A percentile compares a stretch with the other conserved stretches of the same genome.
These are phyloP conservation scores for Diaporthe batatas DNA, from an alignment of 2,329 filamentous ascomycete genomes.

Conservation along the genomic window DNA sequence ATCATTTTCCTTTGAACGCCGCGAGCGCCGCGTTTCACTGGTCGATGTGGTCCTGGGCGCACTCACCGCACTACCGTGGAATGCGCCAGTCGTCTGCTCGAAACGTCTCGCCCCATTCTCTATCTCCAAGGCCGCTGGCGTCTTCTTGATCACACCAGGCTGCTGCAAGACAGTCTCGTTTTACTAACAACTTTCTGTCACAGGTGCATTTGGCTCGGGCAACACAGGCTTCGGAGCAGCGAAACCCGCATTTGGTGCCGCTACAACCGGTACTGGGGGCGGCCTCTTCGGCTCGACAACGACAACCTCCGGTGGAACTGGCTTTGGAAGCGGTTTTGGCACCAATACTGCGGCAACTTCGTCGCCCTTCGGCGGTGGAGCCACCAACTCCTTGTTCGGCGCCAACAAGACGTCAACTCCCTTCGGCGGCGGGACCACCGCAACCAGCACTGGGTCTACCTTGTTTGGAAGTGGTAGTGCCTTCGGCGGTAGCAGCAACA, in stretches of 20 bases:
- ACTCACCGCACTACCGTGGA: slow-evolving; percentile 24
- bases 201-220: slow-evolving; percentile 53
- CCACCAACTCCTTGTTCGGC: slow-evolving; percentile 64
- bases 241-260: slow-evolving; percentile 67
- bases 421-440: slow-evolving; percentile 55
- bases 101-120: slow-evolving; percentile 25
- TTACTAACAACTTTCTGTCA: slow-evolving; percentile 32
- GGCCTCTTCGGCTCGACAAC: slow-evolving; percentile 61
- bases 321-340: slow-evolving; percentile 59
- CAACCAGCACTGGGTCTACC: slow-evolving; percentile 55
- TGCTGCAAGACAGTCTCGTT: slow-evolving; percentile 11
- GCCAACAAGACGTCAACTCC: slow-evolving; percentile 60
- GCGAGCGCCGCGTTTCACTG: slow-evolving; percentile 40
- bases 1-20: slow-evolving; percentile 40
- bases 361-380: slow-evolving; percentile 56
- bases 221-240: slow-evolving; percentile 54
- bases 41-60: slow-evolving; percentile 19
- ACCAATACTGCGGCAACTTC: slow-evolving; percentile 50
- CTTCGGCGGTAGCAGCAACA: slow-evolving; percentile 56
- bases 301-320: slow-evolving; percentile 53
- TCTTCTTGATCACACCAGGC: not conserved
- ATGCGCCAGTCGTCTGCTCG: slow-evolving; percentile 32
- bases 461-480: slow-evolving; percentile 61
- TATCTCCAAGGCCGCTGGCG: not conserved
- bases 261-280: slow-evolving; percentile 56